Base-by-base conservation (phyloP, 306 rosid genomes). In the Erythrophleum fordii region DNA sequence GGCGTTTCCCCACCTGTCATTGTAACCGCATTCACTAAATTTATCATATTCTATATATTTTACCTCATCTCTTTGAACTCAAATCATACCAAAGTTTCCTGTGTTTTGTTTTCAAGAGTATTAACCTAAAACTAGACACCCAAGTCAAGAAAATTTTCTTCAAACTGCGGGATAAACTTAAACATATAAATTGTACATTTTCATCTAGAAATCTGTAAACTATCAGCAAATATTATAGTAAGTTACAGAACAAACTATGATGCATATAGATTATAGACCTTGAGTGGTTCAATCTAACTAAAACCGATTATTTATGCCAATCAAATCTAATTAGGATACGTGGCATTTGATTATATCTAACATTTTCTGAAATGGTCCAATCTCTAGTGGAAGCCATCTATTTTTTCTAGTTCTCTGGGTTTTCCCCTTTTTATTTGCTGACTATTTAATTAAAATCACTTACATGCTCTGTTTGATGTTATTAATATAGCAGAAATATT, bases 1-100 rank as follows among this genome's bases (percentile, higher is more conserved):
- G 5, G 9, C 49, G 44, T 4, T 59, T 72, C 58, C 77, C 20
- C 51, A 72, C 85, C 85, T 61, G 71, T 41, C 61, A 18, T 31
- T 76, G 46, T 64, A 76, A 62, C 34, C 16, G 7, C 64, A 56
- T 56, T 34, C 23, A 17, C 20, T 62, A 31, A 28, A 6, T 29
- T 62, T 31, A 18, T 31, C 22, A 62, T 31, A 29, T 17, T 48
- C 23, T 31, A 61, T 60, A 3, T 58, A 11, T 23, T 53, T 65
- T 51, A 51, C 51, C 58, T 26, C 17, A 45, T 51, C 55, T 72
- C 45, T 52, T n/a, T 42, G 71, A 22, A 18, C 18, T 51, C 67
- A 45, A 67, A 14, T 0, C 7, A 0, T 8, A 5, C 42, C 5
- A 0, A 2, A 9, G 23, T 64, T 17, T 62, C 20, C 8, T 2